phyloP scores from a whole-genome alignment of 2,329 filamentous ascomycete species.

The Colletotrichum sp. region DNA sequence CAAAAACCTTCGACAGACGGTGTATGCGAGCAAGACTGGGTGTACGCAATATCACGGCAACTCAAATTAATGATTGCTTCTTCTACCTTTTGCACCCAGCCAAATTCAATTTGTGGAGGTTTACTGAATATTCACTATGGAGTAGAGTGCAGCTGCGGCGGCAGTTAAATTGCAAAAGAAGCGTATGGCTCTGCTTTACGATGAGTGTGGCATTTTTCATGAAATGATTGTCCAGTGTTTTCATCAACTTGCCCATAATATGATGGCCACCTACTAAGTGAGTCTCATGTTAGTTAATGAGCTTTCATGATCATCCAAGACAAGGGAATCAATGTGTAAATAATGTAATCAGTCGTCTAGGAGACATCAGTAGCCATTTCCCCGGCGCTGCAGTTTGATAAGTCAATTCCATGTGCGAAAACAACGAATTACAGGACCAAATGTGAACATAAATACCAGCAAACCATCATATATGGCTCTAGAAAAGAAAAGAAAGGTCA shows the following conservation, averaged over 20 bases:
- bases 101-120: not conserved
- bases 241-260: not conserved
- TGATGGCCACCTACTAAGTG: not conserved
- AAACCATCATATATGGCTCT: not conserved
- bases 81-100: not conserved
- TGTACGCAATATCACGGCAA: not conserved
- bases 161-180: not conserved
- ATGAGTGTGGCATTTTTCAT: not conserved
- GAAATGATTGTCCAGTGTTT: not conserved
- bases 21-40: not conserved
- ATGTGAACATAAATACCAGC: not conserved
- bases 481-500: not conserved
- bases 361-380: not conserved
- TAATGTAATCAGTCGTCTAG: not conserved
- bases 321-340: not conserved
- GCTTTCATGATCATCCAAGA: not conserved
- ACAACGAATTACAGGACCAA: not conserved
- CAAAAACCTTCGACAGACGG: not conserved
- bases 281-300: not conserved
- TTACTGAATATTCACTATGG: not conserved
- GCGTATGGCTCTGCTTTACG: not conserved
- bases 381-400: not conserved
- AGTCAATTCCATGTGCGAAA: not conserved
- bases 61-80: not conserved
- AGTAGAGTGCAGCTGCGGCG: not conserved